Conservation (phyloP, 345 rosid species). For the Mallotus nudiflorus region DNA sequence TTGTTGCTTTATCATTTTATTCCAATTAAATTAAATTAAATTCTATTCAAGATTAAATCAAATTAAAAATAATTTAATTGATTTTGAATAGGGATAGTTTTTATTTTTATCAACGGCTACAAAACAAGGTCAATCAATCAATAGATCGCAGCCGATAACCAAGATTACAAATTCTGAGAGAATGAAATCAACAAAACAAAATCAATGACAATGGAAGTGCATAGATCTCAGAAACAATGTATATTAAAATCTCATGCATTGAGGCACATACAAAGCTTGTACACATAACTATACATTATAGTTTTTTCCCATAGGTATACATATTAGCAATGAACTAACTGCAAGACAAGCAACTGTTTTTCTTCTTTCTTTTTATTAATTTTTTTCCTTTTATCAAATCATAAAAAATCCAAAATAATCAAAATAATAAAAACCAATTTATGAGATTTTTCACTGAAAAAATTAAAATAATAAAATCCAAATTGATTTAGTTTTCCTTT, state of each 20-base stretch:
- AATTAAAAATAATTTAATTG: no score
- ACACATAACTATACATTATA: neutral
- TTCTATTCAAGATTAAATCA: no score
- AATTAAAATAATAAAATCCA: conserved; percentile 8
- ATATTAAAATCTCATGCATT: neutral
- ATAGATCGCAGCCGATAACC: neutral
- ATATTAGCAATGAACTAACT: neutral
- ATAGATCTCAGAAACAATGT: neutral
- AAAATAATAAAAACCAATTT: neutral
- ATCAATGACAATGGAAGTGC: neutral
- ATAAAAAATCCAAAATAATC: neutral
- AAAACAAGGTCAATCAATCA: neutral
- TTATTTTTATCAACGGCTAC: neutral
- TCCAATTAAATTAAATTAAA: no score
- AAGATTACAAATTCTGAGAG: neutral
- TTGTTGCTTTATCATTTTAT: no score
- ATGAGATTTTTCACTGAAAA: neutral
- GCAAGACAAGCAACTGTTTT: neutral
- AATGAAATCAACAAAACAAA: neutral
- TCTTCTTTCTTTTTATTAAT: neutral
- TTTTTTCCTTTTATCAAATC: neutral
- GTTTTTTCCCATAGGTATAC: conserved; percentile 7
- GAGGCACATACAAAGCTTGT: neutral
- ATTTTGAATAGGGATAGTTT: no score
- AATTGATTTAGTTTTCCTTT: neutral